phyloP scores from a whole-genome alignment of 495 filamentous ascomycete genomes.

The Aspergillus egyptiacus region DNA sequence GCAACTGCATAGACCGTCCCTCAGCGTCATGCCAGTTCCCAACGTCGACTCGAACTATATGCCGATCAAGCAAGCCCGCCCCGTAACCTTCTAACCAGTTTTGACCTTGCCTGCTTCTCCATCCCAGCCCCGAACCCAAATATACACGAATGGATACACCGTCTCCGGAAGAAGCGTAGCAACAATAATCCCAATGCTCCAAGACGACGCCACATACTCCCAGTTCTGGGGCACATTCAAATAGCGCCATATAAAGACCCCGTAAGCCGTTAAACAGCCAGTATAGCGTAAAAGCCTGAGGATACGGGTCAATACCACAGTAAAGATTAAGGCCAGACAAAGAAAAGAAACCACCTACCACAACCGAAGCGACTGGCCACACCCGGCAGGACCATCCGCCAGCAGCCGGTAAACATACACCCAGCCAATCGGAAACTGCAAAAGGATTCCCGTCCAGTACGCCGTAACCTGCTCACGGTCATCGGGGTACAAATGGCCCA shows the following conservation, averaged over 20 bases:
- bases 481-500: conserved; percentile 9
- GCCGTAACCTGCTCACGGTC: conserved; percentile 19
- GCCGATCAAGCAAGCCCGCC: too few species aligned
- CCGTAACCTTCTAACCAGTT: background rate
- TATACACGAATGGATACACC: conserved; percentile 18
- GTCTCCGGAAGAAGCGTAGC: conserved; percentile 18
- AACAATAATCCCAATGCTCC: conserved; percentile 16
- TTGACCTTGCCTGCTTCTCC: background rate
- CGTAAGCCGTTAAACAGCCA: conserved; percentile 19
- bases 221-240: conserved; percentile 19
- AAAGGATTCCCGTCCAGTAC: conserved; percentile 18
- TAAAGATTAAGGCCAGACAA: background rate
- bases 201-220: conserved; percentile 16
- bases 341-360: conserved; percentile 10
- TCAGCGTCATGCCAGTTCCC: too few species aligned
- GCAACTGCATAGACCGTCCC: too few species aligned
- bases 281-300: conserved; percentile 16
- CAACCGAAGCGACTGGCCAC: conserved; percentile 19
- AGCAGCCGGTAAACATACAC: conserved; percentile 12
- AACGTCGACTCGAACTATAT: too few species aligned
- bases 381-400: background rate
- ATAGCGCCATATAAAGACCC: conserved; percentile 20
- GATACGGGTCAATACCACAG: background rate
- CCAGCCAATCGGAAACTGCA: conserved; percentile 19
- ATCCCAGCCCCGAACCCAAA: conserved; percentile 2